Evolutionary conservation across 2,329 filamentous ascomycete species (phyloP).

Genomic region (Nemania abortiva): DNA sequence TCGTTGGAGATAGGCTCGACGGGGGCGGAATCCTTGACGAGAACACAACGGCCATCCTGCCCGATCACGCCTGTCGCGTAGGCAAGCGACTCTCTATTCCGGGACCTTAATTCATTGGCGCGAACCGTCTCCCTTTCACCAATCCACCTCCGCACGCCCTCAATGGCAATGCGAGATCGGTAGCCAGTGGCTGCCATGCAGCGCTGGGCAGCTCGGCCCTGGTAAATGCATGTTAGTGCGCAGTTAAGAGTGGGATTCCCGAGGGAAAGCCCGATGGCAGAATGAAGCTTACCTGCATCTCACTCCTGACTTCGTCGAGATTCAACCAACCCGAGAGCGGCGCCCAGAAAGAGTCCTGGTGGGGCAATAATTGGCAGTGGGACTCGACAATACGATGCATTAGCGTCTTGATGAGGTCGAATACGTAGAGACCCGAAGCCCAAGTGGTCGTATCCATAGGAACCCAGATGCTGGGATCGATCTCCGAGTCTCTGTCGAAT

Average conservation of each 20-base stretch:
- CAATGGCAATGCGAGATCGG: constrained; percentile 37
- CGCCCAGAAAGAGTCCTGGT: constrained; percentile 29
- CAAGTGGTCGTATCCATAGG: constrained; percentile 21
- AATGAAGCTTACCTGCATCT: constrained; percentile 40
- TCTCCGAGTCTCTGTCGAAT: constrained; percentile 14
- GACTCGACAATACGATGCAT: constrained; percentile 38
- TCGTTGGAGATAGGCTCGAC: not conserved
- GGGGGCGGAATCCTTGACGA: not conserved
- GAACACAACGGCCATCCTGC: constrained; percentile 18
- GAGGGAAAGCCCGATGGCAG: not conserved
- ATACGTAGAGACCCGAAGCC: constrained; percentile 37
- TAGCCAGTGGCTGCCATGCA: constrained; percentile 37
- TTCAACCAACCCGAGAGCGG: constrained; percentile 38
- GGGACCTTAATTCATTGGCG: constrained; percentile 25
- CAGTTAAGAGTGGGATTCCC: not conserved
- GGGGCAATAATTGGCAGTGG: constrained; percentile 3
- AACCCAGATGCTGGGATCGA: constrained; percentile 29
- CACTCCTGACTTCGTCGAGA: constrained; percentile 38
- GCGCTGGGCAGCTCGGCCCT: constrained; percentile 39
- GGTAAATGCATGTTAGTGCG: constrained; percentile 11
- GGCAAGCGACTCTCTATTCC: constrained; percentile 5
- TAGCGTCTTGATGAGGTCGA: constrained; percentile 33
- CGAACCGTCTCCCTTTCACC: constrained; percentile 15
- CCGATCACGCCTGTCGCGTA: constrained; percentile 14
- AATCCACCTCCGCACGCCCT: constrained; percentile 32